These are phyloP conservation scores for Asclepias syriaca DNA, from an alignment of 257 asterid species.

Conservation along the genomic window DNA sequence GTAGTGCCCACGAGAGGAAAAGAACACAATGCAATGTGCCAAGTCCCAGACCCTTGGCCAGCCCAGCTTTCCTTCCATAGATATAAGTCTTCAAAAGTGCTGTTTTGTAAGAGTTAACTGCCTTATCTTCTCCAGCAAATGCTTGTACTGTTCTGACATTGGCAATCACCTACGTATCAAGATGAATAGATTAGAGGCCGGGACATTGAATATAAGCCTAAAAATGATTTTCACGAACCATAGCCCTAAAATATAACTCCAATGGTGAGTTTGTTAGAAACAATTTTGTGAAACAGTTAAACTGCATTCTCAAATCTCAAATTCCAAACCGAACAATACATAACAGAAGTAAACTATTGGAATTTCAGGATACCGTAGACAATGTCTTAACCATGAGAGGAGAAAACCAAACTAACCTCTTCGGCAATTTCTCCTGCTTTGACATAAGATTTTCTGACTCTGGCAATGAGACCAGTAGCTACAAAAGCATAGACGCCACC, in stretches of 20 bases:
- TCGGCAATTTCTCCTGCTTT: slow-evolving; percentile 97
- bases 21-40: slow-evolving; percentile 90
- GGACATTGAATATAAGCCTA: background rate
- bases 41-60: slow-evolving; percentile 91
- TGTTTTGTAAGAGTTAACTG: slow-evolving; percentile 52
- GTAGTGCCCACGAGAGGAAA: slow-evolving; percentile 92
- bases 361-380: background rate
- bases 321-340: background rate
- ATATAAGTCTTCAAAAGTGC: slow-evolving; percentile 63
- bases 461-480: slow-evolving; percentile 74
- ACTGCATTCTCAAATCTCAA: background rate
- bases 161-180: slow-evolving; percentile 57
- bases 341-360: background rate
- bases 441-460: slow-evolving; percentile 78
- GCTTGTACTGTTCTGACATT: slow-evolving; percentile 96
- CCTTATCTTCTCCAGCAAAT: slow-evolving; percentile 86
- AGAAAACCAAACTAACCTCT: slow-evolving; percentile 45
- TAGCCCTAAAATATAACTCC: background rate
- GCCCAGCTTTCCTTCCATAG: slow-evolving; percentile 82
- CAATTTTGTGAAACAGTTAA: background rate
- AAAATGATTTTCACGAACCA: background rate
- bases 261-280: background rate
- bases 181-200: background rate
- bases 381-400: background rate
- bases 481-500: slow-evolving; percentile 92